Conservation (phyloP, 805 yeast genomes). For the Wickerhamomyces chambardii region DNA sequence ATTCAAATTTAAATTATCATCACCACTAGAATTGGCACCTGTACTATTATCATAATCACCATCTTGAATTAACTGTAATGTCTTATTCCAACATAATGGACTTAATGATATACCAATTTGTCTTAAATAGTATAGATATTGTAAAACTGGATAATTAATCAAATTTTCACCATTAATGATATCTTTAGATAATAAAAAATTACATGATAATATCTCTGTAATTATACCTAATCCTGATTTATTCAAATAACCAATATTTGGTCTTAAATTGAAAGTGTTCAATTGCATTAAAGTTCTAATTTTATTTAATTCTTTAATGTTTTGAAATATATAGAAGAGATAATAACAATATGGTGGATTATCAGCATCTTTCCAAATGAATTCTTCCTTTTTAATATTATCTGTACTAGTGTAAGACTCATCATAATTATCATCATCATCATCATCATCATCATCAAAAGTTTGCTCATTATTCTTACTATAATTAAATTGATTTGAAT, state of each 20-base stretch:
- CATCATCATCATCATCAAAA: constrained; percentile 12
- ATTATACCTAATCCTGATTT: constrained; percentile 16
- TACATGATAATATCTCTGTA: constrained; percentile 15
- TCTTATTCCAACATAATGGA: constrained; percentile 20
- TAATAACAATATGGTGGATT: constrained; percentile 32
- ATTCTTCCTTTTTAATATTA: constrained; percentile 12
- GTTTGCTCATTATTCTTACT: too few relatives aligned
- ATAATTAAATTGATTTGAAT: too few relatives aligned
- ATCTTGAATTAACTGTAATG: constrained; percentile 12
- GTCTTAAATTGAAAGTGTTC: constrained; percentile 12
- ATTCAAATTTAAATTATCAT: not conserved
- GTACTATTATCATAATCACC: constrained; percentile 9
- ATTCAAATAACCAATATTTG: constrained; percentile 14
- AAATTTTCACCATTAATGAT: constrained; percentile 17
- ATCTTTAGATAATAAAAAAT: constrained; percentile 13
- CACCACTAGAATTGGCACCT: not conserved
- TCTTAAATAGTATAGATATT: constrained; percentile 16
- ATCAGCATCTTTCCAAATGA: constrained; percentile 20
- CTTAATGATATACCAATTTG: constrained; percentile 20
- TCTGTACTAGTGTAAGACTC: too few relatives aligned
- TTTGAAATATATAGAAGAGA: constrained; percentile 23
- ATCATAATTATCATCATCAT: too few relatives aligned
- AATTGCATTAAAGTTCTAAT: constrained; percentile 10
- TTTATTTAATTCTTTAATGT: constrained; percentile 13
- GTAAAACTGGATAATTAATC: constrained; percentile 13